Evolutionary conservation across 768 basidiomycete genomes (phyloP).

Genomic region (Nevesoporus exiguus): DNA sequence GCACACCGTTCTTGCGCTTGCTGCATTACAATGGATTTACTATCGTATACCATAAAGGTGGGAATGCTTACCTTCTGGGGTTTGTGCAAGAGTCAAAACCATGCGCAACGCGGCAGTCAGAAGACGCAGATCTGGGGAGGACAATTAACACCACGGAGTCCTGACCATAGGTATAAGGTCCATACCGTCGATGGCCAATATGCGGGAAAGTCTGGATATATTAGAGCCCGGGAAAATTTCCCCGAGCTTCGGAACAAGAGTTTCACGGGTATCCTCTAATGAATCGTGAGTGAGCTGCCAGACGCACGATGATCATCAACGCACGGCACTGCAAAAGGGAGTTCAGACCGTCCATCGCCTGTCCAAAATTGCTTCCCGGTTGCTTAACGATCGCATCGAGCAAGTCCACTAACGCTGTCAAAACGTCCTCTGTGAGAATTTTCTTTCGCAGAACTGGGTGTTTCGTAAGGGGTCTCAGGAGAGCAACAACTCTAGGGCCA

Average conservation of each 20-base stretch:
- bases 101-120: conserved; percentile 20
- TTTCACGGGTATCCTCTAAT: conserved; percentile 2
- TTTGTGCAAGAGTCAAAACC: conserved; percentile 15
- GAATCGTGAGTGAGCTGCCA: too few relatives aligned
- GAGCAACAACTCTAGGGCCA: conserved; percentile 15
- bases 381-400: conserved; percentile 8
- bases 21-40: background rate
- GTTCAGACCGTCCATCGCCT: conserved; percentile 22
- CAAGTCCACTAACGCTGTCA: conserved; percentile 10
- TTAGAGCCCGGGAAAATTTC: background rate
- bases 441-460: conserved; percentile 13
- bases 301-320: background rate
- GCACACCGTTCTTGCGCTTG: background rate
- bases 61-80: conserved; percentile 13
- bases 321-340: conserved; percentile 19
- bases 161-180: background rate
- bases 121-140: conserved; percentile 5
- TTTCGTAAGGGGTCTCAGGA: conserved; percentile 19
- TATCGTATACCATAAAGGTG: background rate
- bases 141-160: background rate
- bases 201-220: conserved; percentile 7
- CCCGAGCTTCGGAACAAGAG: conserved; percentile 6
- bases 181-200: conserved; percentile 16
- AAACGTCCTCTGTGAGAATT: conserved; percentile 16
- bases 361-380: conserved; percentile 8